Percentiles rank a stretch among this genome's conserved stretches.
Evolutionary conservation across 2,329 filamentous ascomycete species (phyloP).

Genomic region (Aspergillus sp.): DNA sequence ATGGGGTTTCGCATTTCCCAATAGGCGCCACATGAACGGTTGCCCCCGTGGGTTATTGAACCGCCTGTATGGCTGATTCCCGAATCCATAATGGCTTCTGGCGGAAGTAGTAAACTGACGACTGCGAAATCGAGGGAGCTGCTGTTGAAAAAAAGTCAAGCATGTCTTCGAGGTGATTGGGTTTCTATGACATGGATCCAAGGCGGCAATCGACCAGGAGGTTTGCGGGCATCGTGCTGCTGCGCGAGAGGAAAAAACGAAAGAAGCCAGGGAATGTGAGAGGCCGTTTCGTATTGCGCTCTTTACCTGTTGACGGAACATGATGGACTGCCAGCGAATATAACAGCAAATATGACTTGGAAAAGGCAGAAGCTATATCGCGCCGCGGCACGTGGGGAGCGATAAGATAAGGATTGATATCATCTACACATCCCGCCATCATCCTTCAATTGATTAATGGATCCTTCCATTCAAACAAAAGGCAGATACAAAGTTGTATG

Average conservation of each 20-base stretch:
- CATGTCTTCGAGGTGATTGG: background rate
- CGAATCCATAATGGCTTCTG: slow-evolving; percentile 4
- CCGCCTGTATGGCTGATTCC: slow-evolving; percentile 13
- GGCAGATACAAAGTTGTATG: too few species aligned
- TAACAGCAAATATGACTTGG: too few species aligned
- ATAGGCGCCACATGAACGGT: slow-evolving; percentile 10
- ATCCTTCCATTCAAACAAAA: too few species aligned
- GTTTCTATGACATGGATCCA: too few species aligned
- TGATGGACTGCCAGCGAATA: background rate
- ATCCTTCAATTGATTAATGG: too few species aligned
- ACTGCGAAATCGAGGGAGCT: background rate
- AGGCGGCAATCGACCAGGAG: too few species aligned
- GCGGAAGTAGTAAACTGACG: slow-evolving; percentile 11
- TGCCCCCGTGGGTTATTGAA: slow-evolving; percentile 8
- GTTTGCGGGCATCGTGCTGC: too few species aligned
- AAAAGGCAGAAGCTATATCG: too few species aligned
- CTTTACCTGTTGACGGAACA: slow-evolving; percentile 11
- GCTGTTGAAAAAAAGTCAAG: background rate
- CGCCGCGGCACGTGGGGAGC: too few species aligned
- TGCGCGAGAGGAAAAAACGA: too few species aligned
- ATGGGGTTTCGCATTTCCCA: slow-evolving; percentile 17
- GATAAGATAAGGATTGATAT: too few species aligned
- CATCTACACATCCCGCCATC: too few species aligned
- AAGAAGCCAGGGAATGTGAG: background rate
- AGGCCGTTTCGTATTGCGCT: slow-evolving; percentile 1